Conservation (phyloP, 73 alveolate species). For the Paramecium primaurelia region DNA sequence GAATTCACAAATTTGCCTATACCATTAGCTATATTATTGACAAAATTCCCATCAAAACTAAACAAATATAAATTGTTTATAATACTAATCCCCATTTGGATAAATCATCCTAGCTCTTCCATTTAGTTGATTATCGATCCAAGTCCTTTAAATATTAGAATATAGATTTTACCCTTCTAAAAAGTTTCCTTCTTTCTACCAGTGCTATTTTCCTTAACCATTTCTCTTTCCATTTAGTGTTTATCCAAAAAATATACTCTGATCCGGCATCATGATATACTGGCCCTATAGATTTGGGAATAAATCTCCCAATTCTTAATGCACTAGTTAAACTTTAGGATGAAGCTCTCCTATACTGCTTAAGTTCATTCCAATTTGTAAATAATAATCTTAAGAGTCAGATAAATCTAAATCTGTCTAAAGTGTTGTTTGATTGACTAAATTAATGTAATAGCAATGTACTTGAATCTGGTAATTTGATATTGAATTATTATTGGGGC, state of each 20-base stretch:
- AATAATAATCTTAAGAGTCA: neutral
- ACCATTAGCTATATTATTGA: slow-evolving; percentile 36
- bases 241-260: neutral
- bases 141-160: neutral
- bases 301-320: neutral
- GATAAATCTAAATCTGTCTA: neutral
- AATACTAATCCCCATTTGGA: slow-evolving; percentile 47
- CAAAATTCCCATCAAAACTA: slow-evolving; percentile 43
- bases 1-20: slow-evolving; percentile 17
- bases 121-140: slow-evolving; percentile 14
- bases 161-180: slow-evolving; percentile 18
- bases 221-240: neutral
- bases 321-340: neutral
- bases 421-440: neutral
- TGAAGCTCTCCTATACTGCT: neutral
- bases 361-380: neutral
- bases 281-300: slow-evolving; percentile 2
- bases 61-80: neutral
- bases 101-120: slow-evolving; percentile 43
- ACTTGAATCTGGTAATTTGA: slow-evolving; percentile 16
- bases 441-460: neutral
- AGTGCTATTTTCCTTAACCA: slow-evolving; percentile 17
- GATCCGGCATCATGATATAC: slow-evolving; percentile 12
- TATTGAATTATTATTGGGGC: neutral
- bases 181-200: slow-evolving; percentile 28